phyloP scores from a whole-genome alignment of 768 basidiomycete species.

The Podaxis pistillaris region DNA sequence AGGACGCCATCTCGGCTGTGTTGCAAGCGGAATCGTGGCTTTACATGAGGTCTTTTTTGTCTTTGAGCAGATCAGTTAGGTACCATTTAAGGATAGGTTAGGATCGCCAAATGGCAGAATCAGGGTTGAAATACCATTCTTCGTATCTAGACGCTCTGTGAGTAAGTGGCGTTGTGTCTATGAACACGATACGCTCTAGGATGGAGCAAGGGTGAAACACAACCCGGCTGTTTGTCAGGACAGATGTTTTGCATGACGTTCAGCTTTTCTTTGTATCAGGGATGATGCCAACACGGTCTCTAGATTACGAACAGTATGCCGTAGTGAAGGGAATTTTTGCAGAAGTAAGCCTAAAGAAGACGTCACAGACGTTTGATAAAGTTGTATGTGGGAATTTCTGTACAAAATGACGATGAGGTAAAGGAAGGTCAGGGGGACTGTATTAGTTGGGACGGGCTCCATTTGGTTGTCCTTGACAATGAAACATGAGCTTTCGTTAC shows the following conservation, averaged over 20 bases:
- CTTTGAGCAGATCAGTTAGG: background rate
- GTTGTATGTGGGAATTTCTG: background rate
- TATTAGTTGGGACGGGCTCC: background rate
- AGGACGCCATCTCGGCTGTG: background rate
- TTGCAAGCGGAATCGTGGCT: background rate
- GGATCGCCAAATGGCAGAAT: background rate
- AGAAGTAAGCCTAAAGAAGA: background rate
- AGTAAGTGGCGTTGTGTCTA: no score
- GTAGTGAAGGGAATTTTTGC: background rate
- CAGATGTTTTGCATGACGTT: background rate
- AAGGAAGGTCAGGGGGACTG: background rate
- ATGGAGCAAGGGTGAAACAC: no score
- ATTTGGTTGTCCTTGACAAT: conserved; percentile 11
- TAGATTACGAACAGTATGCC: background rate
- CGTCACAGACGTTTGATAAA: conserved; percentile 3
- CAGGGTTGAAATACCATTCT: background rate
- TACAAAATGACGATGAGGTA: conserved; percentile 7
- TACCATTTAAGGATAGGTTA: background rate
- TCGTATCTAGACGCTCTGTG: no score
- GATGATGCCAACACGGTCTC: background rate
- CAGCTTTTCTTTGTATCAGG: background rate
- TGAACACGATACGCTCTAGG: no score
- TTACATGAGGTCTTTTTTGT: background rate
- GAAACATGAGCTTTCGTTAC: background rate
- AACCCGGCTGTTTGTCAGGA: background rate